Base-by-base conservation (phyloP, 2,329 filamentous ascomycete species). In the Aspergillus sp. region DNA sequence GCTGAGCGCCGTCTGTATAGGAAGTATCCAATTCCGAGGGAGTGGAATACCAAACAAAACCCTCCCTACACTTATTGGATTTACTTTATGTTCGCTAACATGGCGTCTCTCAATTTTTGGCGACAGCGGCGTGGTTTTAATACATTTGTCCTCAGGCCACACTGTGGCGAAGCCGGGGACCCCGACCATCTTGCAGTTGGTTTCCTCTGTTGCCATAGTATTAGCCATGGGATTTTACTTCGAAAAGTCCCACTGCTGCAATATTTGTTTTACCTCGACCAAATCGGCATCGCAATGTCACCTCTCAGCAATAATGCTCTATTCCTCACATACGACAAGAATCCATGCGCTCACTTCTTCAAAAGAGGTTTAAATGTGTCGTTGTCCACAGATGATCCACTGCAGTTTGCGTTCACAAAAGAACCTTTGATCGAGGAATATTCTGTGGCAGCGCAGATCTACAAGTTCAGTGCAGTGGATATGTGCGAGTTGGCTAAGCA, bases 201-300 rank as follows among this genome's bases (percentile, higher is more conserved):
- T 4, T 87, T 93, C 23, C 81, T 98, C 19, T 96, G 92, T 79
- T 95, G 91, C 67, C 93, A 98, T 76, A 97, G 93, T 71, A 99
- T 99, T 75, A 96, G 91, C 68, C 95, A 99, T 71, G 95, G 95
- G 19, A 84, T 99, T 55, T 79, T 96, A 55, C 83, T 99, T 40
- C 89, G 95, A 62, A 99, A 99, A 73, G 93, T 98, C 3, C 95
- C 95, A 2, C 78, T 99, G 59, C 78, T 99, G 55, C 95, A 99
- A 75, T 99, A 99, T 75, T 86, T 98, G 51, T 99, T 96, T 78
- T 99, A 99, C 69, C 85, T 99, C 19, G 93, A 99, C 70, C 93
- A 98, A 71, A 97, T 99, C 62, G 95, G 95, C 57, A 95, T 99
- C 62, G 95, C 95, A 60, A 99, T 99, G 95, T 98, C 93, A n/a